These are phyloP conservation scores for Neurospora crassa DNA, from an alignment of 2,329 filamentous ascomycete species.

Conservation along the genomic window DNA sequence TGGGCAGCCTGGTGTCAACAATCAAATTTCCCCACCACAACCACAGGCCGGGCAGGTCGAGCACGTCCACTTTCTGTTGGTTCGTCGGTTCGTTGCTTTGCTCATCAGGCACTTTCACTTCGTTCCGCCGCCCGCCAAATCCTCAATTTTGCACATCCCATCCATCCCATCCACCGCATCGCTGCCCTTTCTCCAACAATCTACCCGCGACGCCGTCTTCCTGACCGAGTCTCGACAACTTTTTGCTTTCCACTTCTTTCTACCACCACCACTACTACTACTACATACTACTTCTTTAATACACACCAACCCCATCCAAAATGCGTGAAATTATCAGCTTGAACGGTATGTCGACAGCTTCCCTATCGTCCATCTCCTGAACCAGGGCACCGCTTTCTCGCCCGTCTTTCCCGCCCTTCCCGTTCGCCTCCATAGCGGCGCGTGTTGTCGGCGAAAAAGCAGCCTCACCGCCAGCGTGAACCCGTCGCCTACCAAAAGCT, in stretches of 20 bases:
- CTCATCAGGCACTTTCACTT: constrained; percentile 2
- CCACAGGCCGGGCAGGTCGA: constrained; percentile 10
- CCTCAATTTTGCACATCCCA: constrained; percentile 20
- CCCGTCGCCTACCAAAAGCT: neutral
- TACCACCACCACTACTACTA: neutral
- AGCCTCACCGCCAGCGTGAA: neutral
- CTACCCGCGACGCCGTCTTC: constrained; percentile 8
- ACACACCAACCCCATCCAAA: constrained; percentile 8
- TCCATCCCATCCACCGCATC: neutral
- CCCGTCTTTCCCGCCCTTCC: neutral
- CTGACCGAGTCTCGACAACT: constrained; percentile 10
- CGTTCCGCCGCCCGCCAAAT: constrained; percentile 15
- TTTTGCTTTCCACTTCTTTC: constrained; percentile 9
- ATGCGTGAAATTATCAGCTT: constrained; percentile 22
- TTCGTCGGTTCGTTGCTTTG: neutral
- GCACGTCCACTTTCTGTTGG: neutral
- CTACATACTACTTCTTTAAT: neutral
- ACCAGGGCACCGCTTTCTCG: constrained; percentile 2
- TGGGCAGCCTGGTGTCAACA: constrained; percentile 17
- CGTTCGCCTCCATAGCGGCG: constrained; percentile 13
- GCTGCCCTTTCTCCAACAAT: neutral
- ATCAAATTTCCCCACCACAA: constrained; percentile 21
- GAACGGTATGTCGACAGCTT: constrained; percentile 18
- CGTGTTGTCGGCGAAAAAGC: constrained; percentile 3
- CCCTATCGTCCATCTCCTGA: neutral